Base-by-base conservation (phyloP, 139 green algal genomes). In the Picochlorum sp. region DNA sequence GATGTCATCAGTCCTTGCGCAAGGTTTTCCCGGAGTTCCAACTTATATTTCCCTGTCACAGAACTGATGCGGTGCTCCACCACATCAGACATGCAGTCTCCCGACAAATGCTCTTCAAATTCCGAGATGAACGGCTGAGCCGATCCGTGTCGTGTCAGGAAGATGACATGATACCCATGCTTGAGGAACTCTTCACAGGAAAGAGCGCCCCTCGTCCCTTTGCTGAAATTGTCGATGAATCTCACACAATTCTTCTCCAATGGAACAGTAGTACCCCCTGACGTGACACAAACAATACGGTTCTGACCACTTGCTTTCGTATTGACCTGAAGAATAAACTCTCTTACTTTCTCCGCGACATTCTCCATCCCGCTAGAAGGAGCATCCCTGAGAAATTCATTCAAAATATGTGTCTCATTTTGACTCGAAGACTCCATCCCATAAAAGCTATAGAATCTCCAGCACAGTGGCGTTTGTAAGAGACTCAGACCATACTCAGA, bases 221-320 rank as follows among this genome's bases (percentile, higher is more conserved):
- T 81, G 51, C 74, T 88, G 71, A 99, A 98, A 75, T 99, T 99
- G 73, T 99, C 94, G 24, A 99, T 94, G 67, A 97, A 97, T 4
- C 94, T 79, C 8, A 99, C 91, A 59, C 88, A 97, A 45, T 83
- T 83, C 37, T 80, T 70, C 74, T 99, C 94, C 18, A 99, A 66
- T 0, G 94, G 94, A 6, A 98, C 91, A 4, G 88, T 95, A 10
- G 94, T 99, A 24, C 94, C 94, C 7, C 94, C 94, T 7, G 86
- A 96, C 1, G 93, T 96, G 3, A 99, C 81, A 20, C 71, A 77
- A 6, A 79, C 78, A n/a, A 83, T 63, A 16, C 74, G 75, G 13
- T 72, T 68, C 16, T 14, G 37, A 18, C 23, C 38, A 60, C 16
- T 4, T 15, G 38, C 56, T 37, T 26, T 54, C 11, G 18, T 20